These are phyloP conservation scores for Tardiomyces digboiensis DNA, from an alignment of 1,139 yeast species.

Conservation along the genomic window DNA sequence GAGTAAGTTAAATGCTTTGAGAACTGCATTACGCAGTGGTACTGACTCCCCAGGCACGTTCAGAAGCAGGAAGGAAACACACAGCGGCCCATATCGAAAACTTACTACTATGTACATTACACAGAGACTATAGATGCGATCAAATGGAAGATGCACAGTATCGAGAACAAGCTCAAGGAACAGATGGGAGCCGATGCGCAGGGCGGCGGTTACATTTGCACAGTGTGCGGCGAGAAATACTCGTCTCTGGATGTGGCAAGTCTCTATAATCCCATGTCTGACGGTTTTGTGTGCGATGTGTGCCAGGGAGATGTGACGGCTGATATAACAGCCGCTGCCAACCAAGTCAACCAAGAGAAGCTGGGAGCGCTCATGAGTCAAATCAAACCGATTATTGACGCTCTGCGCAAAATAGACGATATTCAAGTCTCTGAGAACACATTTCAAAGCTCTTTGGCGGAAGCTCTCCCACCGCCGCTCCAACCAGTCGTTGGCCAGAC, in stretches of 20 bases:
- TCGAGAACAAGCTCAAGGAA: constrained; percentile 69
- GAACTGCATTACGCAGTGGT: neutral
- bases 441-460: constrained; percentile 70
- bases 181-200: constrained; percentile 73
- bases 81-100: constrained; percentile 59
- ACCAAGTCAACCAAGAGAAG: constrained; percentile 71
- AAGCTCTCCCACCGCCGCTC: constrained; percentile 60
- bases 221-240: constrained; percentile 71
- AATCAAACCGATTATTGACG: constrained; percentile 79
- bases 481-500: constrained; percentile 24
- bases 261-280: constrained; percentile 65
- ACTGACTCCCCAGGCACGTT: constrained; percentile 33
- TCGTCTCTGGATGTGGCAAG: constrained; percentile 85
- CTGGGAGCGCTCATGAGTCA: constrained; percentile 82
- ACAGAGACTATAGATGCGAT: constrained; percentile 94
- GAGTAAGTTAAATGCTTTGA: constrained; percentile 4
- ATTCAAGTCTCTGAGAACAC: constrained; percentile 77
- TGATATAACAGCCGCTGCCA: constrained; percentile 83
- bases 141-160: constrained; percentile 91
- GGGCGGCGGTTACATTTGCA: constrained; percentile 92
- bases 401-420: constrained; percentile 80
- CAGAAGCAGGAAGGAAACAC: constrained; percentile 80
- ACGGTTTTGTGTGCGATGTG: constrained; percentile 75
- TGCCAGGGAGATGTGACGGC: constrained; percentile 72
- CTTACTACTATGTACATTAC: constrained; percentile 79